A percentile compares a stretch with the other conserved stretches of the same genome.
These are phyloP conservation scores for Abrus precatorius DNA, from an alignment of 306 rosid genomes.

Conservation along the genomic window DNA sequence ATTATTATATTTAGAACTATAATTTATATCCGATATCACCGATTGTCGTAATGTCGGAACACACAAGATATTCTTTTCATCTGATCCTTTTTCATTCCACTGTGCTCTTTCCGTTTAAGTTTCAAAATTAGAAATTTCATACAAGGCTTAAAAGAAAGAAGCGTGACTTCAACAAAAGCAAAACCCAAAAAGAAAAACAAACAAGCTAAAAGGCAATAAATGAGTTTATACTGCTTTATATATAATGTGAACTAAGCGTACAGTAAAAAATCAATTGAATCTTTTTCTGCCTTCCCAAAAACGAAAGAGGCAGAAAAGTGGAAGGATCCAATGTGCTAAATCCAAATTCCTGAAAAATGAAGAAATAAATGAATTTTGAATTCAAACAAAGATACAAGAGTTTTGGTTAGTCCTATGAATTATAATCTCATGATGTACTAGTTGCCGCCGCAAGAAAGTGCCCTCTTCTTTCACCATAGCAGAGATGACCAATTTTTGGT, in stretches of 20 bases:
- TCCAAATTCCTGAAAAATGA: conserved; percentile 23
- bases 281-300: conserved; percentile 29
- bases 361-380: conserved; percentile 17
- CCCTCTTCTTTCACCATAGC: conserved; percentile 13
- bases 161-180: background rate
- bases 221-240: background rate
- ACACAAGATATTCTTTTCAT: too few species aligned
- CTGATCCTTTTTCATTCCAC: too few species aligned
- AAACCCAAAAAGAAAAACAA: background rate
- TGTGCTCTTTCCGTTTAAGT: too few species aligned
- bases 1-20: too few species aligned
- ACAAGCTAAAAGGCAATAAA: background rate
- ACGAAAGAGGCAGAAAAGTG: conserved; percentile 32
- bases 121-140: too few species aligned
- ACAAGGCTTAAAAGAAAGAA: too few species aligned
- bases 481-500: conserved; percentile 11
- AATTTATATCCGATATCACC: too few species aligned
- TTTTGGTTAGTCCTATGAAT: conserved; percentile 35
- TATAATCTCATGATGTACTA: background rate
- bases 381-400: background rate
- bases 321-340: background rate
- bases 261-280: conserved; percentile 34
- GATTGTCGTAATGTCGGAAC: too few species aligned
- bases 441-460: conserved; percentile 18
- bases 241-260: background rate